Evolutionary conservation across 2,329 filamentous ascomycete species (phyloP).

Genomic region (Monilinia fructicola): DNA sequence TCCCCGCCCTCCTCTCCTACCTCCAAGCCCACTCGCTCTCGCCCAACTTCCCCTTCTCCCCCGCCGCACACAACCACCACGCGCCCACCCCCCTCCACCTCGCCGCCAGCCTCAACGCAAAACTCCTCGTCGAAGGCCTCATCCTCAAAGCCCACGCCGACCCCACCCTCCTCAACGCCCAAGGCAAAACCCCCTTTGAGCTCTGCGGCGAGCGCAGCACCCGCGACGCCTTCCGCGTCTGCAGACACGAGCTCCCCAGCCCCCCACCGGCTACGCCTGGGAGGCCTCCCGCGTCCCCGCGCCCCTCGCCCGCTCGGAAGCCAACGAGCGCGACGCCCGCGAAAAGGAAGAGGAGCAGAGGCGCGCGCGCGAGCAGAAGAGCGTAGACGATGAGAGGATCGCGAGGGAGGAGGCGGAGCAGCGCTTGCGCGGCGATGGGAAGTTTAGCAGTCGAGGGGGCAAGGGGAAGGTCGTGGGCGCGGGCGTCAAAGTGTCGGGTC

Average conservation of each 20-base stretch:
- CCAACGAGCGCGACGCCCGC: constrained; percentile 64
- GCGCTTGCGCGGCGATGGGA: constrained; percentile 41
- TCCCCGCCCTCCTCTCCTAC: constrained; percentile 83
- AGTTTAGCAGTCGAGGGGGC: constrained; percentile 38
- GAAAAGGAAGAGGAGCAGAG: constrained; percentile 69
- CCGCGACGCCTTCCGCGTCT: constrained; percentile 87
- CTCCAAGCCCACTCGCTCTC: constrained; percentile 72
- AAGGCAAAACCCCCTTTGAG: constrained; percentile 85
- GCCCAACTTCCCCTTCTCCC: constrained; percentile 73
- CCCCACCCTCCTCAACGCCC: constrained; percentile 66
- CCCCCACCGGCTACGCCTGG: constrained; percentile 53
- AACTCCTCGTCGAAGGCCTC: constrained; percentile 74
- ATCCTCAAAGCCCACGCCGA: constrained; percentile 73
- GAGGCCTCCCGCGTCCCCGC: constrained; percentile 69
- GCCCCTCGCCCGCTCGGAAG: constrained; percentile 68
- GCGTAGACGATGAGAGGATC: constrained; percentile 65
- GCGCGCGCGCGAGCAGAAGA: constrained; percentile 69
- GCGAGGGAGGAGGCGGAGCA: constrained; percentile 52
- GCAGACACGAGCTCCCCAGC: constrained; percentile 65
- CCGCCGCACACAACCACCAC: constrained; percentile 69
- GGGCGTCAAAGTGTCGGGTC: constrained; percentile 33
- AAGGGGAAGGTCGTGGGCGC: constrained; percentile 59
- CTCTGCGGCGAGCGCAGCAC: constrained; percentile 82
- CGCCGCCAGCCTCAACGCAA: constrained; percentile 76
- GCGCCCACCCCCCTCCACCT: constrained; percentile 79